A percentile compares a stretch with the other conserved stretches of the same genome.
These are phyloP conservation scores for Begonia peltatifolia DNA, from an alignment of 306 rosid genomes.

Conservation along the genomic window DNA sequence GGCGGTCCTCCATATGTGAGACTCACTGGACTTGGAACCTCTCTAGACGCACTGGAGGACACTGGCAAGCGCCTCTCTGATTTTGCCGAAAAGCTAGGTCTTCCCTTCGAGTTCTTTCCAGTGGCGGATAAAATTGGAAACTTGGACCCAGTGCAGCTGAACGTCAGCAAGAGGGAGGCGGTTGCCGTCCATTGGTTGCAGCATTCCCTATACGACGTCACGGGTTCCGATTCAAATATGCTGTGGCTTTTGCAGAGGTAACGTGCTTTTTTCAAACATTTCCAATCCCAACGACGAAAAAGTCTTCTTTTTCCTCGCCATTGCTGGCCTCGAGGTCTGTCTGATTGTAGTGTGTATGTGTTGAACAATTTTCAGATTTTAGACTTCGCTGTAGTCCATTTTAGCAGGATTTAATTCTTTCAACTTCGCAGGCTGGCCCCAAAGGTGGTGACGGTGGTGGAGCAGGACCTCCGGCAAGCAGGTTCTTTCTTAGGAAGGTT, in stretches of 20 bases:
- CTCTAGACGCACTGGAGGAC: constrained; percentile 75
- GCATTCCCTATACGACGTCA: constrained; percentile 92
- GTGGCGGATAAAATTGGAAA: constrained; percentile 84
- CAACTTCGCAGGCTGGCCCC: constrained; percentile 55
- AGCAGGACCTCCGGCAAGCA: constrained; percentile 83
- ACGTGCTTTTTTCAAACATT: not conserved
- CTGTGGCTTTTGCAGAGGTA: constrained; percentile 95
- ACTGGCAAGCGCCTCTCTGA: constrained; percentile 82
- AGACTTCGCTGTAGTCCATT: not conserved
- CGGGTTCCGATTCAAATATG: constrained; percentile 80
- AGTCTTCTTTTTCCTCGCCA: too few relatives aligned
- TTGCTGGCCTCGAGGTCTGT: too few relatives aligned
- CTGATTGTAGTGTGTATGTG: too few relatives aligned
- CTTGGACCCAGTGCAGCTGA: constrained; percentile 58
- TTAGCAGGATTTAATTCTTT: not conserved
- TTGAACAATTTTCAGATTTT: not conserved
- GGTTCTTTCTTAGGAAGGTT: constrained; percentile 92
- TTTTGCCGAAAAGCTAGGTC: constrained; percentile 72
- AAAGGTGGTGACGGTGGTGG: constrained; percentile 95
- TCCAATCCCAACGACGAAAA: constrained; percentile 3
- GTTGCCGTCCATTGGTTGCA: constrained; percentile 99
- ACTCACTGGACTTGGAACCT: constrained; percentile 81
- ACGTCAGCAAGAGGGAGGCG: constrained; percentile 69
- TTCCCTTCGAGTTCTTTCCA: constrained; percentile 81
- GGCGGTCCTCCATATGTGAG: constrained; percentile 91